Evolutionary conservation across 2,329 filamentous ascomycete species (phyloP).

Genomic region (Epichloe brachyelytri): DNA sequence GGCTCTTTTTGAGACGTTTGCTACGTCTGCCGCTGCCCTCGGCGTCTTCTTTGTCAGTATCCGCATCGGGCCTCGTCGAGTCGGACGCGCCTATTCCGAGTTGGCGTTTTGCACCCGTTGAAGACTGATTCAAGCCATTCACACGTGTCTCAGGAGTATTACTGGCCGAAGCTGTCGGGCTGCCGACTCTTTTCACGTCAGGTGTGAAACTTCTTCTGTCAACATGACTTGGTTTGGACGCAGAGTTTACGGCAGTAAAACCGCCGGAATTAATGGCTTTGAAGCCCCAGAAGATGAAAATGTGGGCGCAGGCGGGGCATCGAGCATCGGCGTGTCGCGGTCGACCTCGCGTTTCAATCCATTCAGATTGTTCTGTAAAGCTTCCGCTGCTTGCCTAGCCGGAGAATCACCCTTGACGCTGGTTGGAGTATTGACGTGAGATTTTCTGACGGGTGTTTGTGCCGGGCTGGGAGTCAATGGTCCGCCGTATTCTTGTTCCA

Average conservation of each 20-base stretch:
- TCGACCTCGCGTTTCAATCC: constrained; percentile 32
- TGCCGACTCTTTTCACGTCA: constrained; percentile 46
- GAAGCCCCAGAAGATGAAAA: constrained; percentile 20
- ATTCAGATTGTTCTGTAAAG: constrained; percentile 35
- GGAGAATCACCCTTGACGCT: constrained; percentile 54
- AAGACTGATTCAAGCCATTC: constrained; percentile 33
- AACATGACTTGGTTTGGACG: constrained; percentile 55
- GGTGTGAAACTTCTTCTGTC: constrained; percentile 47
- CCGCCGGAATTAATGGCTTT: constrained; percentile 36
- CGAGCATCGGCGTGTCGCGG: constrained; percentile 34
- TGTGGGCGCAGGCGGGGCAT: constrained; percentile 26
- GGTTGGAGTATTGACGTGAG: constrained; percentile 44
- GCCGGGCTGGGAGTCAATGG: constrained; percentile 67
- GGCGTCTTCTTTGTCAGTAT: constrained; percentile 40
- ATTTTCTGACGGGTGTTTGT: constrained; percentile 58
- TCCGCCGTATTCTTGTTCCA: constrained; percentile 86
- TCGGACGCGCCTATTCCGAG: constrained; percentile 41
- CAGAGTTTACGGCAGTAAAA: constrained; percentile 62
- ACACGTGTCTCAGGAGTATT: constrained; percentile 52
- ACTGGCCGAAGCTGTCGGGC: constrained; percentile 49
- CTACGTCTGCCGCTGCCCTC: constrained; percentile 67
- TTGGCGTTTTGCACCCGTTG: constrained; percentile 63
- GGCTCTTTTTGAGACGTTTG: constrained; percentile 80
- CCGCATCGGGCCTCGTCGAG: constrained; percentile 33
- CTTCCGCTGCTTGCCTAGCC: constrained; percentile 42